Evolutionary conservation across 306 rosid genomes (phyloP), one percentile per base, ranked within the genome.

Genomic region (Senna siamea): DNA sequence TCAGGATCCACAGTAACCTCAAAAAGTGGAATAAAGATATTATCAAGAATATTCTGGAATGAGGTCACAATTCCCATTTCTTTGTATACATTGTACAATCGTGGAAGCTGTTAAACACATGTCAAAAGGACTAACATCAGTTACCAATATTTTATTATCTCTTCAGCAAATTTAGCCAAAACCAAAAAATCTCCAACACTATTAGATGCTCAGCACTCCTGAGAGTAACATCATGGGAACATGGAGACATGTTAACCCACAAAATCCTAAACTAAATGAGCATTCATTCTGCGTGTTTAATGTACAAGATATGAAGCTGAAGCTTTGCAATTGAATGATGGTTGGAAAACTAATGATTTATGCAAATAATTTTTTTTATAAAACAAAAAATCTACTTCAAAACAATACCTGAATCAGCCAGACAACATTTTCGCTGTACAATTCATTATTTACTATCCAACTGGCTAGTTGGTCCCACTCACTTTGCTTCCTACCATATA

Each of bases 401-500:
- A 44, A 26, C 9, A 41, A 2, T 87, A 94, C 98, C 98, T 94
- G 98, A 82, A 94, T 94, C 85, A 94, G 79, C 98, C 98, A 94
- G 63, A 94, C 98, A 74, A 89, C 98, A 83, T 94, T 94, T 76
- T 84, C 96, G 12, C 95, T 85, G 86, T 94, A 94, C 80, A 94
- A 74, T 13, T 94, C 98, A 76, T 94, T 94, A 76, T 94, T 94
- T 73, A 94, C 97, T 84, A 94, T 94, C 98, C 98, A 94, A 78
- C 98, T 94, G 52, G 98, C 98, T 74, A 91, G 80, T 84, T 94
- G 97, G 83, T 94, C 98, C 98, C 98, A 94, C 84, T 94, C 98
- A 75, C 98, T 94, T 84, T 94, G 98, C 90, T 94, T 94, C 86
- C 98, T 85, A 69, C 97, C 98, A 80, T 94, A 94, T 79, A 94